phyloP scores from a whole-genome alignment of 2,329 filamentous ascomycete genomes.

The Xylaria sp. region DNA sequence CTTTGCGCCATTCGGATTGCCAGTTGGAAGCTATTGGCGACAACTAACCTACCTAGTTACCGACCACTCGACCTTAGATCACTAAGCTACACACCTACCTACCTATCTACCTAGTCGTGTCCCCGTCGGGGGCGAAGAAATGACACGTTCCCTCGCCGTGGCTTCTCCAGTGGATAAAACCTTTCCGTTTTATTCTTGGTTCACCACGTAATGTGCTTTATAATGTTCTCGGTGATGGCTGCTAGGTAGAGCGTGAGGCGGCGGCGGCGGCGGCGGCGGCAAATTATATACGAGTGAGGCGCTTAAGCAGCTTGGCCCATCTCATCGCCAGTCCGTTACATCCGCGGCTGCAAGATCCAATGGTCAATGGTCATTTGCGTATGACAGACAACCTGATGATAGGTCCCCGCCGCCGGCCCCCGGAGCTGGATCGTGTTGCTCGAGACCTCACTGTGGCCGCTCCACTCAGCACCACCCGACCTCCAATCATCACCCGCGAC shows the following conservation, averaged over 20 bases:
- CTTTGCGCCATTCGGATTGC: not conserved
- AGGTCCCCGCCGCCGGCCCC: too few relatives aligned
- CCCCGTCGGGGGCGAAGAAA: not conserved
- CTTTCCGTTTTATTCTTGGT: not conserved
- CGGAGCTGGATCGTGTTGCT: not conserved
- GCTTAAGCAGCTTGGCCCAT: constrained; percentile 17
- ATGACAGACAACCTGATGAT: not conserved
- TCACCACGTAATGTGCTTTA: not conserved
- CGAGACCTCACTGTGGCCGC: constrained; percentile 9
- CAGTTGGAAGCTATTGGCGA: not conserved
- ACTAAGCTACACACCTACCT: too few relatives aligned
- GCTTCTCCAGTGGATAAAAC: not conserved
- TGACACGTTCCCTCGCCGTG: not conserved
- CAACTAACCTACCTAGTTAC: not conserved
- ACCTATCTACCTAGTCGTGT: not conserved
- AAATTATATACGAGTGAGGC: constrained; percentile 18
- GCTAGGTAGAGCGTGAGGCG: too few relatives aligned
- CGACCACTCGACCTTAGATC: constrained; percentile 2
- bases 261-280: constrained; percentile 11
- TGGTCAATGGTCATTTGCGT: constrained; percentile 17
- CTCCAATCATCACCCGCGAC: constrained; percentile 20
- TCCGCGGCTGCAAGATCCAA: constrained; percentile 24
- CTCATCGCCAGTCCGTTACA: constrained; percentile 12
- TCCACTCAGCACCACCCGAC: constrained; percentile 20
- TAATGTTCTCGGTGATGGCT: not conserved